phyloP scores from a whole-genome alignment of 164 flowering plant species.

The Vitis rotundifolia region DNA sequence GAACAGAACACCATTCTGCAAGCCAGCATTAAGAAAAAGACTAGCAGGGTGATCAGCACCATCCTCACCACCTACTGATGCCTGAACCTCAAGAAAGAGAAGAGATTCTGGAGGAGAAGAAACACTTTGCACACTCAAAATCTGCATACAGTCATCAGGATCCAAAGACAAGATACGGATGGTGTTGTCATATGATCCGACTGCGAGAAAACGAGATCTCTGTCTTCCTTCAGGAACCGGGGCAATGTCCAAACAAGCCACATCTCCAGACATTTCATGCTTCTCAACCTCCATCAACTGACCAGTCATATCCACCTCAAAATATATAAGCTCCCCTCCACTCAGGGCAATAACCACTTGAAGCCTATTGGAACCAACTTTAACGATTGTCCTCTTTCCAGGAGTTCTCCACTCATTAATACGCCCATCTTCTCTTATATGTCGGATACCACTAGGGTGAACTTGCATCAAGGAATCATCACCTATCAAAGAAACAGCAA shows the following conservation, averaged over 20 bases:
- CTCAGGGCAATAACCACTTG: constrained; percentile 96
- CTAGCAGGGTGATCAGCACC: constrained; percentile 99
- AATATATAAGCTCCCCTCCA: constrained; percentile 98
- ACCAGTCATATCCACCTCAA: constrained; percentile 95
- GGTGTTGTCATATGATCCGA: constrained; percentile 96
- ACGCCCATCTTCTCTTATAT: constrained; percentile 98
- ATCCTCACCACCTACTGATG: constrained; percentile 94
- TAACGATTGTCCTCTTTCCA: constrained; percentile 91
- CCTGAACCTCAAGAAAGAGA: constrained; percentile 96
- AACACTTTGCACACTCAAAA: constrained; percentile 91
- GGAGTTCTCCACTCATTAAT: constrained; percentile 99
- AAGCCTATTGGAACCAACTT: constrained; percentile 95
- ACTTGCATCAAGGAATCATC: constrained; percentile 99
- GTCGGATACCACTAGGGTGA: constrained; percentile 98
- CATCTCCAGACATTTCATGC: constrained; percentile 98
- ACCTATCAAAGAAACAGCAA: constrained; percentile 92
- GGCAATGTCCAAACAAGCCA: constrained; percentile 96
- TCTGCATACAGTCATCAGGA: constrained; percentile 97
- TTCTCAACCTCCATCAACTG: constrained; percentile 97
- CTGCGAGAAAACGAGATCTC: constrained; percentile 97
- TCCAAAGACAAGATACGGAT: constrained; percentile 91
- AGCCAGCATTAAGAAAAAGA: constrained; percentile 93
- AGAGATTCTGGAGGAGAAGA: constrained; percentile 95
- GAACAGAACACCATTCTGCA: constrained; percentile 90
- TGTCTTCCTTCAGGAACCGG: constrained; percentile 99